Conservation (phyloP, 2,329 filamentous ascomycete genomes). For the Botryotinia globosa region DNA sequence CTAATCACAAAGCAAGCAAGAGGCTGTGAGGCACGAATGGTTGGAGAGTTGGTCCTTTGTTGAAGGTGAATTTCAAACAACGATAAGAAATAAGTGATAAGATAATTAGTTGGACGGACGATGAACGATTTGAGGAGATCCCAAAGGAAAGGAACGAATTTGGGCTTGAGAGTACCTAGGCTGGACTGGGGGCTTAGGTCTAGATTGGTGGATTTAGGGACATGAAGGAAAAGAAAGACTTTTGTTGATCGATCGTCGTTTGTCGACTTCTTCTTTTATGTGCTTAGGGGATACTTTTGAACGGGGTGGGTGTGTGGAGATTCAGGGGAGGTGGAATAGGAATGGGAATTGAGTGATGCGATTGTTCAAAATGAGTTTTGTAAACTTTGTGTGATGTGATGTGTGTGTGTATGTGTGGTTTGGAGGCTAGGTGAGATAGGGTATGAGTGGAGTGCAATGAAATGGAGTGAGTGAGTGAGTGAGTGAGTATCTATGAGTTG, state of each 20-base stretch:
- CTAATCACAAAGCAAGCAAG: constrained; percentile 28
- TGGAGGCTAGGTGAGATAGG: neutral
- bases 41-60: constrained; percentile 30
- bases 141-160: neutral
- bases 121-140: neutral
- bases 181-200: neutral
- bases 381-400: neutral
- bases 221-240: constrained; percentile 4
- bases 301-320: constrained; percentile 29
- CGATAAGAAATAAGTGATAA: constrained; percentile 23
- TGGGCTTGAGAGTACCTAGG: neutral
- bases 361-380: neutral
- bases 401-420: neutral
- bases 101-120: constrained; percentile 8
- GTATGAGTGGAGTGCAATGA: neutral
- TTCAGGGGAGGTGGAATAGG: constrained; percentile 9
- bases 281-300: neutral
- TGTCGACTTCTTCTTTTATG: neutral
- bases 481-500: neutral
- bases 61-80: constrained; percentile 34
- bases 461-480: neutral
- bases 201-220: constrained; percentile 32
- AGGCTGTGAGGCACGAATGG: constrained; percentile 22
- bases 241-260: neutral
- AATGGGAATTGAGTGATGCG: neutral